A percentile compares a stretch with the other conserved stretches of the same genome.
Evolutionary conservation across 1,284 basidiomycete genomes (phyloP).

Genomic region (Sporisorium iseilematis-ciliati): DNA sequence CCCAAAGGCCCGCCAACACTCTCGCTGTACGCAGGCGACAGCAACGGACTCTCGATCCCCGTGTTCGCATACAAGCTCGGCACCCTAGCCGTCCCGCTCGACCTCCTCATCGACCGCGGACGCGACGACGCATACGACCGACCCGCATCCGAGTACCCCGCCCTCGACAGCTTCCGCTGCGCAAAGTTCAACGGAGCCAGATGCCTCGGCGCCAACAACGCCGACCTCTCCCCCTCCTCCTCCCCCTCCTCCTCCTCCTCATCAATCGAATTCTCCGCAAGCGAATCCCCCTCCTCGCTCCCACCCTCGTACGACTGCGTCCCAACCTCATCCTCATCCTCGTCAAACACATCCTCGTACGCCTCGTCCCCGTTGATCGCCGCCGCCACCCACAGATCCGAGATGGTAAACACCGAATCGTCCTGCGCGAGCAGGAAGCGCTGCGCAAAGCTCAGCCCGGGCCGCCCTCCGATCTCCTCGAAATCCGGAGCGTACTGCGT

Average conservation of each 20-base stretch:
- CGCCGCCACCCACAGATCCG: constrained; percentile 91
- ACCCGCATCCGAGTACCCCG: constrained; percentile 41
- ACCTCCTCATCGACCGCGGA: constrained; percentile 40
- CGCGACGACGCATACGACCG: constrained; percentile 17
- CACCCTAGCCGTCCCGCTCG: constrained; percentile 41
- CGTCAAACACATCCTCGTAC: constrained; percentile 70
- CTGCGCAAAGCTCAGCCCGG: constrained; percentile 78
- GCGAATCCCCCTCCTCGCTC: constrained; percentile 65
- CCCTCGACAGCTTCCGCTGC: constrained; percentile 50
- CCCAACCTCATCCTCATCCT: constrained; percentile 75
- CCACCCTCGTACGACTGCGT: constrained; percentile 31
- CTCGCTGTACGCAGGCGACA: constrained; percentile 27
- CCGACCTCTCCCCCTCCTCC: constrained; percentile 34
- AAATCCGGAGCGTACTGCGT: constrained; percentile 64
- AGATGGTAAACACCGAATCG: constrained; percentile 86
- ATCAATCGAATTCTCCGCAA: constrained; percentile 34
- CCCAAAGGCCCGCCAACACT: constrained; percentile 5
- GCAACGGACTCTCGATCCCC: constrained; percentile 52
- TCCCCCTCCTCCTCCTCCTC: constrained; percentile 46
- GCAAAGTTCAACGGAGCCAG: constrained; percentile 65
- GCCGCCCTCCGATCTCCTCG: constrained; percentile 56
- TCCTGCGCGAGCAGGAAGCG: constrained; percentile 78
- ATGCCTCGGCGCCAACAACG: constrained; percentile 48
- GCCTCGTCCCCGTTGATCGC: constrained; percentile 86
- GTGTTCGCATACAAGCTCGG: constrained; percentile 62